Evolutionary conservation across 129 eudicot genomes (phyloP), one percentile per base, ranked within the genome.

Genomic region (Rutidosis leptorrhynchoides): DNA sequence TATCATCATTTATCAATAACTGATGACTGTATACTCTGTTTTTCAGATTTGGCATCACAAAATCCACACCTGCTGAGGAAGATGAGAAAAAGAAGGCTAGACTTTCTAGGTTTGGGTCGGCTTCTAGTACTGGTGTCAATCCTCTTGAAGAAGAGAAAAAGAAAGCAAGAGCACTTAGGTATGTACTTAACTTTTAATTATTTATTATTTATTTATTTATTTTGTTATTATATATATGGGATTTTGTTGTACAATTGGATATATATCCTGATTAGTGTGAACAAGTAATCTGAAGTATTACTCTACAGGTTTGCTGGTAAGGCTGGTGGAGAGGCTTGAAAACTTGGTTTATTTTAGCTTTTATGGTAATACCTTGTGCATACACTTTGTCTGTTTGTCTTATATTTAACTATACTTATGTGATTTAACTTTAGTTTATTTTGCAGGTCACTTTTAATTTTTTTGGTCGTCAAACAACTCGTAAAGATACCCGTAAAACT

Each of bases 141-240:
- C 54, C 89, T 12, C 61, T 19, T 27, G 99, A 94, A 87, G 95
- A 94, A 69, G 83, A 94, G 37, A 94, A 94, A 77, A 94, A 78
- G 90, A 89, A 94, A 86, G 96, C 97, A 11, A 89, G 99, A 81
- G 90, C 90, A 60, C 82, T 86, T 40, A 89, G 99, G 99, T 94
- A 17, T 54, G 49, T 12, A 62, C 56, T 8, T 56, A n/a, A n/a
- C n/a, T n/a, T n/a, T n/a, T n/a, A n/a, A n/a, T n/a, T n/a, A n/a
- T n/a, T n/a, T n/a, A n/a, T n/a, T n/a, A n/a, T n/a, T n/a, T n/a
- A n/a, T n/a, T n/a, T n/a, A n/a, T n/a, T n/a, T n/a, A n/a, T n/a
- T n/a, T n/a, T 40, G 4, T 7, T 25, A 30, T 63, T 19, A n/a
- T 54, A 51, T 30, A 26, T n/a, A 30, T 3, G 21, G 16, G 26